Conservation (phyloP, 2,329 filamentous ascomycete species). For the Aurifilum marmelostoma region DNA sequence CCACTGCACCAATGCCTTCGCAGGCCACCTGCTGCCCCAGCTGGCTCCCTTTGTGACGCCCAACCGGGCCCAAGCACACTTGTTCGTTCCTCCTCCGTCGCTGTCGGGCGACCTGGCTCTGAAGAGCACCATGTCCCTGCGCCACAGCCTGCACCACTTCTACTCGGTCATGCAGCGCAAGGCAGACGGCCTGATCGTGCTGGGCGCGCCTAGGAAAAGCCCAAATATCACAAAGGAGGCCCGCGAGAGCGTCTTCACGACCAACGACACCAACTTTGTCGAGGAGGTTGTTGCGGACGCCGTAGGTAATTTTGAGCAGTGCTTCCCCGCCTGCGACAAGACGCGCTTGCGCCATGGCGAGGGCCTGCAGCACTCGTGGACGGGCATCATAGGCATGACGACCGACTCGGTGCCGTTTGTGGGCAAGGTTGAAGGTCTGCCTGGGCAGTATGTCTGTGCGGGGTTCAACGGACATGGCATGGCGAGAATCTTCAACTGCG, state of each 20-base stretch:
- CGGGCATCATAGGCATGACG: conserved; percentile 45
- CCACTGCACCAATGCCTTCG: conserved; percentile 47
- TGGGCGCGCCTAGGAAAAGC: conserved; percentile 48
- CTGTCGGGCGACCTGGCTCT: conserved; percentile 41
- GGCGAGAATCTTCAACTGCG: conserved; percentile 51
- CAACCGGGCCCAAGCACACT: conserved; percentile 49
- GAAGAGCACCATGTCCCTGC: conserved; percentile 47
- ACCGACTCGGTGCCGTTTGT: conserved; percentile 50
- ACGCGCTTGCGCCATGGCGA: conserved; percentile 41
- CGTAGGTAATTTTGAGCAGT: conserved; percentile 38
- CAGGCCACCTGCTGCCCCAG: conserved; percentile 42
- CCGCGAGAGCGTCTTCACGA: conserved; percentile 37
- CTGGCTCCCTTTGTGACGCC: conserved; percentile 43
- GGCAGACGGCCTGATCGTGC: conserved; percentile 46
- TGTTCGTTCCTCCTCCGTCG: conserved; percentile 44
- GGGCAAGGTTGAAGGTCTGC: conserved; percentile 43
- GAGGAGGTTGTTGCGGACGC: conserved; percentile 45
- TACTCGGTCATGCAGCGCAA: conserved; percentile 52
- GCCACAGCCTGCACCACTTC: conserved; percentile 51
- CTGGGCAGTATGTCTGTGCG: conserved; percentile 53
- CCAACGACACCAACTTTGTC: conserved; percentile 45
- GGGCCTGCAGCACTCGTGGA: conserved; percentile 50
- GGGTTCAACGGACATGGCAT: conserved; percentile 53
- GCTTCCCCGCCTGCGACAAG: conserved; percentile 39
- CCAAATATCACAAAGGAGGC: conserved; percentile 41